Percentiles rank a stretch among this genome's conserved stretches.
Evolutionary conservation across 2,329 filamentous ascomycete species (phyloP).

Genomic region (Gyromitra esculenta): DNA sequence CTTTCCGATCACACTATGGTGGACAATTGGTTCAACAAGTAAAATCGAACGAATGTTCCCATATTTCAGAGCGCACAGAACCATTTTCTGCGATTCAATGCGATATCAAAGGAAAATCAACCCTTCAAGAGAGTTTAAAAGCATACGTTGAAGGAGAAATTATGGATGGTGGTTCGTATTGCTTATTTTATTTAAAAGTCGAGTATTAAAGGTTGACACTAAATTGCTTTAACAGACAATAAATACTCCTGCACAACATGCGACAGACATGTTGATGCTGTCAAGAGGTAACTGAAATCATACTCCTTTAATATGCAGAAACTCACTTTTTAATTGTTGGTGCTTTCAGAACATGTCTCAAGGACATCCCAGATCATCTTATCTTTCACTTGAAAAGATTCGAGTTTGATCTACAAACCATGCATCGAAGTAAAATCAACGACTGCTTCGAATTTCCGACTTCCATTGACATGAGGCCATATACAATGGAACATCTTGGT

Average conservation of each 20-base stretch:
- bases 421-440: conserved; percentile 91
- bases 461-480: conserved; percentile 85
- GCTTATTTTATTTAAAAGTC: neutral
- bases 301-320: conserved; percentile 48
- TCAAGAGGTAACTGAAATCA: conserved; percentile 73
- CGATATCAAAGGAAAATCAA: conserved; percentile 91
- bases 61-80: conserved; percentile 90
- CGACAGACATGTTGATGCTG: conserved; percentile 86
- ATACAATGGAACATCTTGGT: conserved; percentile 85
- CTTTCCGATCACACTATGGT: conserved; percentile 84
- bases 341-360: conserved; percentile 77
- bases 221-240: conserved; percentile 71
- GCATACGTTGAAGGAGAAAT: conserved; percentile 97
- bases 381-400: conserved; percentile 95
- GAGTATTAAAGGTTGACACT: conserved; percentile 50
- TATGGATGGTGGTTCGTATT: conserved; percentile 78
- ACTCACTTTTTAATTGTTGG: conserved; percentile 35
- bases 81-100: conserved; percentile 95
- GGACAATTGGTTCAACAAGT: conserved; percentile 94
- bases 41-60: conserved; percentile 91
- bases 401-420: conserved; percentile 79
- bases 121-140: conserved; percentile 83
- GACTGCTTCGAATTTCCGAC: conserved; percentile 90
- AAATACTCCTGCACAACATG: conserved; percentile 97
- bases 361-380: conserved; percentile 89